phyloP scores from a whole-genome alignment of 2,329 filamentous ascomycete species.

The Ophiostoma populinum region DNA sequence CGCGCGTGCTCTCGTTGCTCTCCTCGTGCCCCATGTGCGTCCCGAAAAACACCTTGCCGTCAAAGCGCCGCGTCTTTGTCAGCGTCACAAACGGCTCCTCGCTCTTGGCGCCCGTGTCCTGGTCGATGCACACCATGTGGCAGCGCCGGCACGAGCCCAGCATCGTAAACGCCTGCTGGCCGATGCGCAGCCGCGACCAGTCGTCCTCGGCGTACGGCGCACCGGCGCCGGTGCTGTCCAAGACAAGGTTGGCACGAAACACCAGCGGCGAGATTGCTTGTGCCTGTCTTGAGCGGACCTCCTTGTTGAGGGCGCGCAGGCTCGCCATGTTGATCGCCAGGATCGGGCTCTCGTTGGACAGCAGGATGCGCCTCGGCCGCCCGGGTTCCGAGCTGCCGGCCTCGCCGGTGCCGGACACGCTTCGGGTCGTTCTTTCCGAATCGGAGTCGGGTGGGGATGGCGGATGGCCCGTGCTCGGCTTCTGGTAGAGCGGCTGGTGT shows the following conservation, averaged over 20 bases:
- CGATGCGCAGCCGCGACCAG: conserved; percentile 56
- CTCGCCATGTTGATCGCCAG: conserved; percentile 68
- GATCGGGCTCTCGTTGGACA: conserved; percentile 91
- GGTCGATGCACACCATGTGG: conserved; percentile 92
- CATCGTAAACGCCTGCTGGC: conserved; percentile 46
- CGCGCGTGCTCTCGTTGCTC: conserved; percentile 9
- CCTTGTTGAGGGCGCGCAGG: conserved; percentile 57
- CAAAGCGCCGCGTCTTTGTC: conserved; percentile 67
- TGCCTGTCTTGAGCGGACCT: conserved; percentile 48
- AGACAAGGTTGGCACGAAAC: conserved; percentile 78
- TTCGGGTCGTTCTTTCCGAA: conserved; percentile 19
- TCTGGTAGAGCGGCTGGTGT: conserved; percentile 23
- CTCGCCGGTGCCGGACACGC: not conserved
- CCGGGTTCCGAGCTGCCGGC: not conserved
- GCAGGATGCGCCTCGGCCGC: conserved; percentile 41
- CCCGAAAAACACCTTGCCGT: conserved; percentile 80
- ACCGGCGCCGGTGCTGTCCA: conserved; percentile 25
- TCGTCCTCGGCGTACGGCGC: conserved; percentile 59
- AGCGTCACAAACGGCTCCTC: conserved; percentile 81
- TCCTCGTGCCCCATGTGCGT: conserved; percentile 47
- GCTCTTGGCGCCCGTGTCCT: conserved; percentile 57
- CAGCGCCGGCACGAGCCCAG: conserved; percentile 76
- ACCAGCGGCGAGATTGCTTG: conserved; percentile 34
- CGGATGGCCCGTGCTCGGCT: conserved; percentile 23
- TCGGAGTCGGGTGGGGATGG: conserved; percentile 42